phyloP scores from a whole-genome alignment of 805 yeast species.

The Jamesozyma piceae region DNA sequence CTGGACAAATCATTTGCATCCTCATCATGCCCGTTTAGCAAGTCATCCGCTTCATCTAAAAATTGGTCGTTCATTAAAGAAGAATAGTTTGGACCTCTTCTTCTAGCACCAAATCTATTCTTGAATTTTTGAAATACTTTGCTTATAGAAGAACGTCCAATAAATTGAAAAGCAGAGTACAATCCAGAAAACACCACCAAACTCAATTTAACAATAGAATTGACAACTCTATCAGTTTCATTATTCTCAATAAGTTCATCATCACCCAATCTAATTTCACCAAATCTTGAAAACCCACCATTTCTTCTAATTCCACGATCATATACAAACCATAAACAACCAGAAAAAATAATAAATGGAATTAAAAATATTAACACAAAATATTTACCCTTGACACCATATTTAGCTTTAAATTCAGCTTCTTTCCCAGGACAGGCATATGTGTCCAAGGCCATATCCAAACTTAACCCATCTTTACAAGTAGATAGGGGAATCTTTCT shows the following conservation, averaged over 20 bases:
- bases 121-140: constrained; percentile 11
- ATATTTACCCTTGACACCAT: constrained; percentile 47
- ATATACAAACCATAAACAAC: constrained; percentile 62
- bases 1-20: constrained; percentile 42
- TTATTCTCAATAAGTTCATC: constrained; percentile 55
- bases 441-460: constrained; percentile 51
- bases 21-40: constrained; percentile 34
- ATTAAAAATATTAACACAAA: constrained; percentile 45
- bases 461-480: constrained; percentile 68
- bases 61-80: constrained; percentile 27
- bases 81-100: constrained; percentile 28
- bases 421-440: constrained; percentile 86
- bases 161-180: constrained; percentile 16
- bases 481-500: constrained; percentile 78
- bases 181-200: constrained; percentile 38
- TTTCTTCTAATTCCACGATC: constrained; percentile 72
- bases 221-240: constrained; percentile 48
- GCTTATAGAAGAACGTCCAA: constrained; percentile 10
- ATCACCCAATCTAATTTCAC: constrained; percentile 77
- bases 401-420: constrained; percentile 45
- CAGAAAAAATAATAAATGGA: constrained; percentile 45
- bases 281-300: constrained; percentile 69
- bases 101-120: constrained; percentile 20
- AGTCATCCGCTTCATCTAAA: constrained; percentile 31
- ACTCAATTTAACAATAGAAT: constrained; percentile 49